phyloP scores from a whole-genome alignment of 768 basidiomycete genomes.

The Saitozyma podzolica region DNA sequence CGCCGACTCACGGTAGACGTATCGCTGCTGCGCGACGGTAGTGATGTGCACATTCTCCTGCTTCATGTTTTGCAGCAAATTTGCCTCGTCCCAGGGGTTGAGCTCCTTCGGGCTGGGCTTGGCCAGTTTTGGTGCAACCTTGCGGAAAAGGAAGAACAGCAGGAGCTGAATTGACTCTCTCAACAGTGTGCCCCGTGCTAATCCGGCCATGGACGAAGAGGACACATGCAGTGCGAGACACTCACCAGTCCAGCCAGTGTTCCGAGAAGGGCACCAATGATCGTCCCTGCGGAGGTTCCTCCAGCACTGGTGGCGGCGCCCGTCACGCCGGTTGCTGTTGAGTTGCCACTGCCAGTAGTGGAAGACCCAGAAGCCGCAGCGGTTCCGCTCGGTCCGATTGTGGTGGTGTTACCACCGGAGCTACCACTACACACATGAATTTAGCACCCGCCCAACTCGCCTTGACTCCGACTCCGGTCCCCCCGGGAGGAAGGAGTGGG shows the following conservation, averaged over 20 bases:
- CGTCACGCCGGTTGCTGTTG: constrained; percentile 8
- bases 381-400: neutral
- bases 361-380: neutral
- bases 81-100: constrained; percentile 41
- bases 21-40: constrained; percentile 40
- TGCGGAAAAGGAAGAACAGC: constrained; percentile 23
- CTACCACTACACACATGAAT: neutral
- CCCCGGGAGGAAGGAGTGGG: neutral
- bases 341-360: neutral
- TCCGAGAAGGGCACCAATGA: constrained; percentile 23
- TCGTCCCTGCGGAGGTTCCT: constrained; percentile 12
- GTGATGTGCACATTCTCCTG: constrained; percentile 43
- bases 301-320: constrained; percentile 2
- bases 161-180: constrained; percentile 12
- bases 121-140: neutral
- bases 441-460: neutral
- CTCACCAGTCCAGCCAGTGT: constrained; percentile 21
- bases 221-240: neutral
- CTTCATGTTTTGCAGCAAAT: constrained; percentile 39
- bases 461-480: neutral
- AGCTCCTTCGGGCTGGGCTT: constrained; percentile 23
- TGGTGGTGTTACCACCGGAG: neutral
- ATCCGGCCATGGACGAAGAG: neutral
- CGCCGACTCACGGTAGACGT: constrained; percentile 42
- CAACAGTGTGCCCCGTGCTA: neutral